These are phyloP conservation scores for Hymenoscyphus fraxineus DNA, from an alignment of 2,329 filamentous ascomycete genomes.

Conservation along the genomic window DNA sequence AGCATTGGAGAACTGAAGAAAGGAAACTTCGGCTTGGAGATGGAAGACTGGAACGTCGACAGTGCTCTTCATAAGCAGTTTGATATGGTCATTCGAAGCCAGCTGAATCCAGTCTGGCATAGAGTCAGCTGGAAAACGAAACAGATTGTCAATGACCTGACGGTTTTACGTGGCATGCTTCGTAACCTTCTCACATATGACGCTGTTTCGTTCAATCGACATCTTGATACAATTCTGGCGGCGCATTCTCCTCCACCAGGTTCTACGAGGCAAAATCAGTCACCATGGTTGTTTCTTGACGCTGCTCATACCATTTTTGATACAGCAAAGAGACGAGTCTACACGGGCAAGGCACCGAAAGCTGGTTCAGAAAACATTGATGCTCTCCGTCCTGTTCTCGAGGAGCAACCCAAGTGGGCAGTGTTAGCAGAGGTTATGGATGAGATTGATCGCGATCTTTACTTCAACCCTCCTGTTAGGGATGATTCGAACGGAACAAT, in stretches of 20 bases:
- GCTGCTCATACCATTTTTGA: slow-evolving; percentile 93
- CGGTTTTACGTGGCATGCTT: slow-evolving; percentile 76
- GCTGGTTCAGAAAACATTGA: slow-evolving; percentile 33
- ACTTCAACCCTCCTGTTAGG: slow-evolving; percentile 70
- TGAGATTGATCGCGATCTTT: slow-evolving; percentile 88
- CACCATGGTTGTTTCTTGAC: slow-evolving; percentile 94
- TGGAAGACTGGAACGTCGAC: slow-evolving; percentile 96
- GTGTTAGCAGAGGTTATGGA: slow-evolving; percentile 85
- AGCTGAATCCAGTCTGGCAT: slow-evolving; percentile 96
- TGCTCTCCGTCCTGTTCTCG: slow-evolving; percentile 72
- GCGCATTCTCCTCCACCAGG: slow-evolving; percentile 85
- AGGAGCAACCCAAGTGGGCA: slow-evolving; percentile 93
- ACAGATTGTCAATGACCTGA: slow-evolving; percentile 88
- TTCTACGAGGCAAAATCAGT: slow-evolving; percentile 82
- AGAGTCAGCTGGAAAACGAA: slow-evolving; percentile 91
- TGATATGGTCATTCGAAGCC: slow-evolving; percentile 79
- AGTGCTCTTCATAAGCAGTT: slow-evolving; percentile 91
- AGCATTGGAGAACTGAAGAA: slow-evolving; percentile 94
- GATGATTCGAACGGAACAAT: slow-evolving; percentile 91
- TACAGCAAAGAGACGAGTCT: slow-evolving; percentile 82
- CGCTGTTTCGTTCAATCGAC: slow-evolving; percentile 85
- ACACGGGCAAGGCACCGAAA: slow-evolving; percentile 57
- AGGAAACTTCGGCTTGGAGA: slow-evolving; percentile 81
- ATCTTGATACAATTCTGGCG: slow-evolving; percentile 89
- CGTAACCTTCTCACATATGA: slow-evolving; percentile 82